Percentiles rank a stretch among this genome's conserved stretches.
Evolutionary conservation across 495 filamentous ascomycete species (phyloP).

Genomic region (Penicillium fimorum): DNA sequence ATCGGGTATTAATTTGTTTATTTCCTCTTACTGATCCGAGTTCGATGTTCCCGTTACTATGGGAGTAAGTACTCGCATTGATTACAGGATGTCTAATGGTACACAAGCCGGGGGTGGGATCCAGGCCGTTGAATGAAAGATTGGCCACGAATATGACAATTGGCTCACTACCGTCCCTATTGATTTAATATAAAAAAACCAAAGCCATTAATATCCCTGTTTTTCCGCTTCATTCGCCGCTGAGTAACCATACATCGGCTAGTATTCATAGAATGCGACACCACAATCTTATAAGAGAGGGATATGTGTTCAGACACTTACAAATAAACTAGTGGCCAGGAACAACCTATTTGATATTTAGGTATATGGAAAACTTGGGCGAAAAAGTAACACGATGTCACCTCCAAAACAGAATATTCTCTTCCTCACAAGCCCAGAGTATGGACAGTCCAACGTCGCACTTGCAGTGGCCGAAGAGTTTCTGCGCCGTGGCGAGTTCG

Average conservation of each 20-base stretch:
- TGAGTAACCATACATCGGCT: conserved; percentile 15
- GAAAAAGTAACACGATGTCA: conserved; percentile 4
- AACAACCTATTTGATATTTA: background rate
- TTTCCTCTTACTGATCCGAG: background rate
- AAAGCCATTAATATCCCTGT: background rate
- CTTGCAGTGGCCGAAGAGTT: conserved; percentile 54
- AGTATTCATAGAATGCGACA: conserved; percentile 6
- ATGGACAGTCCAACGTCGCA: conserved; percentile 55
- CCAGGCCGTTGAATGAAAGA: background rate
- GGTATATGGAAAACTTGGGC: too few relatives aligned
- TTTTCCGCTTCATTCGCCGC: background rate
- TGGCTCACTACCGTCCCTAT: background rate
- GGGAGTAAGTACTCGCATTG: background rate
- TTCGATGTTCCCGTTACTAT: background rate
- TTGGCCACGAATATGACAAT: background rate
- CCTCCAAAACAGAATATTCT: conserved; percentile 30
- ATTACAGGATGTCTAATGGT: background rate
- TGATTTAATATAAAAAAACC: background rate
- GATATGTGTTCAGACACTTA: background rate
- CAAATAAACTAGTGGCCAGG: background rate
- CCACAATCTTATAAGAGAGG: background rate
- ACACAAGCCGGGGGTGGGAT: background rate
- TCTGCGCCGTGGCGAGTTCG: conserved; percentile 40
- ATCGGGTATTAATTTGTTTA: background rate
- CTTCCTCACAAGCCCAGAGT: conserved; percentile 56